These are phyloP conservation scores for Phlebiopsis gigantea DNA, from an alignment of 768 basidiomycete genomes.

Conservation along the genomic window DNA sequence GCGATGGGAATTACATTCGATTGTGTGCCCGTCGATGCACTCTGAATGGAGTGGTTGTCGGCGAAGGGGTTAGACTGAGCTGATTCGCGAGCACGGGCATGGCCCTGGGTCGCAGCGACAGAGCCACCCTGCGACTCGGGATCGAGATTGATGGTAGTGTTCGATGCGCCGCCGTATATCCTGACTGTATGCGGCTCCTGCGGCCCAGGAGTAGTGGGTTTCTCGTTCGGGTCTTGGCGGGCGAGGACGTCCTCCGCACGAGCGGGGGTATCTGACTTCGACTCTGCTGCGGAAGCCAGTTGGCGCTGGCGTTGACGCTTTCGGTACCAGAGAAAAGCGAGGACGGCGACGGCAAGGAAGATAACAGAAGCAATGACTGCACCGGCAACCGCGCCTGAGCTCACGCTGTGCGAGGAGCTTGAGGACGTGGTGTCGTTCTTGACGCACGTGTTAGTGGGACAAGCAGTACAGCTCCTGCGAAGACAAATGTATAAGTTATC, in stretches of 20 bases:
- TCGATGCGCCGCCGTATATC: constrained; percentile 38
- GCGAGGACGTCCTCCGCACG: constrained; percentile 74
- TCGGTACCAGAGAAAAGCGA: constrained; percentile 60
- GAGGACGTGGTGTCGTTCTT: constrained; percentile 18
- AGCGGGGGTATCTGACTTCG: constrained; percentile 60
- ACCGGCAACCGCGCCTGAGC: constrained; percentile 70
- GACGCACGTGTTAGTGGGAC: constrained; percentile 50
- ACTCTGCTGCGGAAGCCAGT: constrained; percentile 29
- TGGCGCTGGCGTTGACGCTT: constrained; percentile 41
- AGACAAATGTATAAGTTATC: constrained; percentile 3
- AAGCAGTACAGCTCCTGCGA: constrained; percentile 53
- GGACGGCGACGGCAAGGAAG: constrained; percentile 48
- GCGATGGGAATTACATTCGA: constrained; percentile 89
- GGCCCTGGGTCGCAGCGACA: constrained; percentile 20
- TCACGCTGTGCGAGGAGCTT: constrained; percentile 35
- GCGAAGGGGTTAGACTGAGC: constrained; percentile 64
- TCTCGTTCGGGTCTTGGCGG: constrained; percentile 78
- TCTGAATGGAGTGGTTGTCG: constrained; percentile 76
- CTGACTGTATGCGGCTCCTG: constrained; percentile 38
- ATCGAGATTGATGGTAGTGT: constrained; percentile 56
- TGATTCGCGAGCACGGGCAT: constrained; percentile 23
- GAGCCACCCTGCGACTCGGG: constrained; percentile 39
- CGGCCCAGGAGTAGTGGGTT: constrained; percentile 31
- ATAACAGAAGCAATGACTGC: constrained; percentile 62
- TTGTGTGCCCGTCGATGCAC: constrained; percentile 64